phyloP scores from a whole-genome alignment of 345 rosid genomes.

The Camelina hispida region DNA sequence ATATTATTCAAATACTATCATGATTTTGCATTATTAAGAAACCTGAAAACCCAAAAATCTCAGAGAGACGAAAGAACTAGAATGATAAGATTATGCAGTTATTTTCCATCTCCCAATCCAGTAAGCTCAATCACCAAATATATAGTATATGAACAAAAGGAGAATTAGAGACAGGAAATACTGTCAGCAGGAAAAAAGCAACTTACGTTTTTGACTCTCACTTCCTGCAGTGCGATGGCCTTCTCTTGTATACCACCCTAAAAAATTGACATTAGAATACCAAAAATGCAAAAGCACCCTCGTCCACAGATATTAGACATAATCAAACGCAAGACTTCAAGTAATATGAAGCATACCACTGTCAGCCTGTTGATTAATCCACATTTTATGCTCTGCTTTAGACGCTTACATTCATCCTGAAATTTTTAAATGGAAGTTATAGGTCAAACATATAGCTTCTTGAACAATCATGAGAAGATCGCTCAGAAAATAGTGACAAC shows the following conservation, averaged over 20 bases:
- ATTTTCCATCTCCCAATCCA: conserved; percentile 6
- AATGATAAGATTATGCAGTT: conserved; percentile 18
- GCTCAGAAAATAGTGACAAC: conserved; percentile 19
- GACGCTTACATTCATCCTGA: conserved; percentile 98
- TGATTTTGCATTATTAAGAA: conserved; percentile 7
- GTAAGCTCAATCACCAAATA: conserved; percentile 8
- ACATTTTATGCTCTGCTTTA: conserved; percentile 97
- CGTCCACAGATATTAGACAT: conserved; percentile 10
- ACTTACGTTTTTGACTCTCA: conserved; percentile 94
- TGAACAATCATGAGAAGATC: conserved; percentile 1
- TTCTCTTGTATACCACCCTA: conserved; percentile 96
- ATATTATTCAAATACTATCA: background rate
- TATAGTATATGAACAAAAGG: conserved; percentile 10
- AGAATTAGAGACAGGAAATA: conserved; percentile 6
- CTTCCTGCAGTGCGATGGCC: conserved; percentile 87
- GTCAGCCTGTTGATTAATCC: conserved; percentile 85
- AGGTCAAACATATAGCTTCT: conserved; percentile 26
- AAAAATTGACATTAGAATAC: conserved; percentile 44
- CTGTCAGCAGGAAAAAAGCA: conserved; percentile 17
- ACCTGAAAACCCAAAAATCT: conserved; percentile 3
- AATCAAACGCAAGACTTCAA: conserved; percentile 11
- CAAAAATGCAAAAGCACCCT: conserved; percentile 9
- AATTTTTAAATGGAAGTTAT: conserved; percentile 27
- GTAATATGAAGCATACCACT: conserved; percentile 63
- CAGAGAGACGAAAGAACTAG: conserved; percentile 25